These are phyloP conservation scores for Chalciporus chontae DNA, from an alignment of 768 basidiomycete genomes.

Conservation along the genomic window DNA sequence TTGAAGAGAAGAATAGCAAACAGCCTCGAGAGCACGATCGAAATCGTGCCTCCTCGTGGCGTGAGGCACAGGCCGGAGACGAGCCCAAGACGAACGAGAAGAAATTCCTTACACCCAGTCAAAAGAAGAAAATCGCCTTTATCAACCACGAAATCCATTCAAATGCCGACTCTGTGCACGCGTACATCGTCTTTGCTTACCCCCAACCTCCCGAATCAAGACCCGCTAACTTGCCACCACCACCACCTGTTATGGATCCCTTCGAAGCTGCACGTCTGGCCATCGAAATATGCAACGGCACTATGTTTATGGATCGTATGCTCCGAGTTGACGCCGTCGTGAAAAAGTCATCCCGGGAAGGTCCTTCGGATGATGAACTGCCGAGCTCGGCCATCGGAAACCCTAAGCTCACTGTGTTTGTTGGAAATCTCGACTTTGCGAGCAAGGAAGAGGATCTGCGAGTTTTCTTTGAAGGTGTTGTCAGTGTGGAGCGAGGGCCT, in stretches of 20 bases:
- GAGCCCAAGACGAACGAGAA: slow-evolving; percentile 50
- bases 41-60: slow-evolving; percentile 61
- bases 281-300: slow-evolving; percentile 62
- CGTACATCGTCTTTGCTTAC: slow-evolving; percentile 90
- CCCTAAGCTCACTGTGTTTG: slow-evolving; percentile 81
- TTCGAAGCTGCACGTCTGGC: slow-evolving; percentile 64
- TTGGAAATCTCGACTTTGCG: slow-evolving; percentile 91
- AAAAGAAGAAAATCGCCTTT: slow-evolving; percentile 93
- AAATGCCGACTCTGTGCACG: slow-evolving; percentile 70
- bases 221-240: slow-evolving; percentile 51
- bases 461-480: slow-evolving; percentile 76
- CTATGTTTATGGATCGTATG: slow-evolving; percentile 69
- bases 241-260: slow-evolving; percentile 52
- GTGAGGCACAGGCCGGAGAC: slow-evolving; percentile 41
- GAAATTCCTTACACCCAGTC: slow-evolving; percentile 68
- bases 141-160: slow-evolving; percentile 91
- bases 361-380: slow-evolving; percentile 14
- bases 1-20: slow-evolving; percentile 26
- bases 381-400: slow-evolving; percentile 41
- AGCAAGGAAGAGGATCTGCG: slow-evolving; percentile 88
- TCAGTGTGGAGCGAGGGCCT: slow-evolving; percentile 67
- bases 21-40: slow-evolving; percentile 47
- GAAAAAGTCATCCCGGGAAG: slow-evolving; percentile 24
- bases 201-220: slow-evolving; percentile 40
- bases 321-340: slow-evolving; percentile 75